Evolutionary conservation across 768 basidiomycete genomes (phyloP).

Genomic region (Hygrophoropsis aurantiaca): DNA sequence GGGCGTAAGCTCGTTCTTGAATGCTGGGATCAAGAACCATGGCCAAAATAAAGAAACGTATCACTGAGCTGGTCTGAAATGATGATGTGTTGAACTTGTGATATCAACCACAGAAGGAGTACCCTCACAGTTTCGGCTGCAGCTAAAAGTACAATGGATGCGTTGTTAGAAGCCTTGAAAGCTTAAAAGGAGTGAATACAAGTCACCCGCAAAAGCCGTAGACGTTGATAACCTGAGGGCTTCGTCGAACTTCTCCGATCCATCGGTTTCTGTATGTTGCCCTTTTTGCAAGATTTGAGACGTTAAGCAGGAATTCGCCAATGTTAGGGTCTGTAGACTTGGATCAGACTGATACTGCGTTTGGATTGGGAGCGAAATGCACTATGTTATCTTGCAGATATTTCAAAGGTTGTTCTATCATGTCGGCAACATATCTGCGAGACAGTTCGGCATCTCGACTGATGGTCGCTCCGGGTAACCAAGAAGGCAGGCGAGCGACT

Average conservation of each 20-base stretch:
- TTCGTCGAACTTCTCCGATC: constrained; percentile 3
- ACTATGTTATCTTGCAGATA: constrained; percentile 29
- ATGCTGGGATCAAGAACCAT: constrained; percentile 17
- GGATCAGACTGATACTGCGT: background rate
- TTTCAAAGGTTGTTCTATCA: constrained; percentile 19
- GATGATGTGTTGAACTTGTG: no score
- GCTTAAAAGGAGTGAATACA: background rate
- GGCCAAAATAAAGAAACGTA: constrained; percentile 13
- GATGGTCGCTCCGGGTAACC: constrained; percentile 40
- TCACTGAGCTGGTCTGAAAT: constrained; percentile 5
- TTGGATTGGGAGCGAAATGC: background rate
- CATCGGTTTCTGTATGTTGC: constrained; percentile 4
- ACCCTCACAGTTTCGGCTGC: constrained; percentile 13
- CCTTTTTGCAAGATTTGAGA: constrained; percentile 10
- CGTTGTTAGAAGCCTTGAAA: background rate
- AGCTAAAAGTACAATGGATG: background rate
- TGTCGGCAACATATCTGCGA: background rate
- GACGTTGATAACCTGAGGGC: constrained; percentile 8
- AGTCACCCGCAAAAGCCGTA: constrained; percentile 12
- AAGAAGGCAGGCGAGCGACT: constrained; percentile 21
- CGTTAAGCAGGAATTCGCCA: constrained; percentile 9
- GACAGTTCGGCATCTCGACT: constrained; percentile 27
- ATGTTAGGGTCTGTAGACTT: background rate
- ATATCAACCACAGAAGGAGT: background rate
- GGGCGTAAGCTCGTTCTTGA: constrained; percentile 13